A percentile compares a stretch with the other conserved stretches of the same genome.
phyloP scores from a whole-genome alignment of 257 asterid species.

The Linaria vulgaris region DNA sequence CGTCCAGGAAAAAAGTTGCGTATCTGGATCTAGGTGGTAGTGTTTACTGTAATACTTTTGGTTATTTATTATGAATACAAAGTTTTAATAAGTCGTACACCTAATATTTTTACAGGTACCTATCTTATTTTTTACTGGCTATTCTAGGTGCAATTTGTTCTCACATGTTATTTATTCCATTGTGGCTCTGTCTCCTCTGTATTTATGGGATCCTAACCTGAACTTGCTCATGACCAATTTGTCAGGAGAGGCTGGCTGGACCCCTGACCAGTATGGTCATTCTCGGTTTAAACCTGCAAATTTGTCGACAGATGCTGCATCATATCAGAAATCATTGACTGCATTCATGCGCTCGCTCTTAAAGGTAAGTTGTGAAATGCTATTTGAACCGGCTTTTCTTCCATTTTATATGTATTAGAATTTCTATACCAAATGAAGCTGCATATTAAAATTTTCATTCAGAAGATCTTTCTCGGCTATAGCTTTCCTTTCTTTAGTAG shows the following conservation, averaged over 20 bases:
- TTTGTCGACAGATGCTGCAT: slow-evolving; percentile 58
- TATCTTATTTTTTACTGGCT: neutral
- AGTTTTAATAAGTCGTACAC: neutral
- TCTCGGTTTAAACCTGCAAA: slow-evolving; percentile 69
- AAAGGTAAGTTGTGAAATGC: slow-evolving; percentile 47
- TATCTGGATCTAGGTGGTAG: slow-evolving; percentile 12
- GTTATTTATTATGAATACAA: neutral
- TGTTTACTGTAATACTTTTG: neutral
- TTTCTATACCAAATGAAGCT: neutral
- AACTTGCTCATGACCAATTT: slow-evolving; percentile 30
- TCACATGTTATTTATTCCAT: slow-evolving; percentile 5
- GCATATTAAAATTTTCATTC: neutral
- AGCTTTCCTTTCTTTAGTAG: slow-evolving; percentile 5
- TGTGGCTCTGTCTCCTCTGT: slow-evolving; percentile 20
- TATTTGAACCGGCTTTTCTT: slow-evolving; percentile 11
- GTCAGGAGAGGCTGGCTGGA: slow-evolving; percentile 97
- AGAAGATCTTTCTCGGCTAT: neutral
- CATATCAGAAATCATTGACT: slow-evolving; percentile 75
- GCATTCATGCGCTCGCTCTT: slow-evolving; percentile 90
- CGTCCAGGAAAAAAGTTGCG: neutral
- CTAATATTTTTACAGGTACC: neutral
- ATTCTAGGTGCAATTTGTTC: slow-evolving; percentile 1
- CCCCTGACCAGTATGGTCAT: slow-evolving; percentile 91
- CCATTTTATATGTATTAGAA: neutral
- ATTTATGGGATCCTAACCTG: slow-evolving; percentile 26